phyloP scores from a whole-genome alignment of 768 basidiomycete genomes.

The Termitomyces sp. region DNA sequence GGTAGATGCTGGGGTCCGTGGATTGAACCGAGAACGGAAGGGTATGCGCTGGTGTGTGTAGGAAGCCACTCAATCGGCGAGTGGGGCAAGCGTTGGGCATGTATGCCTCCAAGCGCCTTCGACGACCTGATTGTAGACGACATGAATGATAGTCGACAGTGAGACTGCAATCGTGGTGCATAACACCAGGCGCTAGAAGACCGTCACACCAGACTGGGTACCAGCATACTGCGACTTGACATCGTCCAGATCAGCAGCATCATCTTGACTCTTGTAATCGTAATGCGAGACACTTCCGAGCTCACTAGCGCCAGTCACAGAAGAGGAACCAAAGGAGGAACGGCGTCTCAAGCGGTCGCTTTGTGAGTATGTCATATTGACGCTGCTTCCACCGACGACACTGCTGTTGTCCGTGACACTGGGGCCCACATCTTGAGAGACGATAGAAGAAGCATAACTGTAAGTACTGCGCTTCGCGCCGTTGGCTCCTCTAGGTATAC shows the following conservation, averaged over 20 bases:
- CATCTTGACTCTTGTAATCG: slow-evolving; percentile 89
- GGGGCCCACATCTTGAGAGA: slow-evolving; percentile 86
- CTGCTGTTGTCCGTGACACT: slow-evolving; percentile 55
- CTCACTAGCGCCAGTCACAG: slow-evolving; percentile 70
- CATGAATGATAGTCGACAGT: slow-evolving; percentile 6
- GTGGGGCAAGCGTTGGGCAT: slow-evolving; percentile 1
- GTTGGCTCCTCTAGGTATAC: slow-evolving; percentile 49
- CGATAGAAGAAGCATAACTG: slow-evolving; percentile 86
- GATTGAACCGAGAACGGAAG: slow-evolving; percentile 10
- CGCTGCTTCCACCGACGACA: slow-evolving; percentile 50
- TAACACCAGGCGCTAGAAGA: slow-evolving; percentile 43
- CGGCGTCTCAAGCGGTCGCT: slow-evolving; percentile 82
- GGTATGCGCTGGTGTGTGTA: slow-evolving; percentile 9
- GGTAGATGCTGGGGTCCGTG: slow-evolving; percentile 10
- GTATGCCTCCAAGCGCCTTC: slow-evolving; percentile 4
- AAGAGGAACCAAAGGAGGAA: slow-evolving; percentile 64
- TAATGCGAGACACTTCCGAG: slow-evolving; percentile 75
- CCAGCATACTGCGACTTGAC: slow-evolving; percentile 87
- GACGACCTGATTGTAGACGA: slow-evolving; percentile 6
- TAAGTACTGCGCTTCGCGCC: slow-evolving; percentile 74
- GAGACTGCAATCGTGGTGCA: slow-evolving; percentile 2
- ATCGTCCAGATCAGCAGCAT: slow-evolving; percentile 73
- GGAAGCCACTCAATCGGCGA: slow-evolving; percentile 6
- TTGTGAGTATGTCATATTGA: slow-evolving; percentile 80
- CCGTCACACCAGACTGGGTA: slow-evolving; percentile 81